These are phyloP conservation scores for Pseudoneurospora amorphoporcata DNA, from an alignment of 495 filamentous ascomycete genomes.

Conservation along the genomic window DNA sequence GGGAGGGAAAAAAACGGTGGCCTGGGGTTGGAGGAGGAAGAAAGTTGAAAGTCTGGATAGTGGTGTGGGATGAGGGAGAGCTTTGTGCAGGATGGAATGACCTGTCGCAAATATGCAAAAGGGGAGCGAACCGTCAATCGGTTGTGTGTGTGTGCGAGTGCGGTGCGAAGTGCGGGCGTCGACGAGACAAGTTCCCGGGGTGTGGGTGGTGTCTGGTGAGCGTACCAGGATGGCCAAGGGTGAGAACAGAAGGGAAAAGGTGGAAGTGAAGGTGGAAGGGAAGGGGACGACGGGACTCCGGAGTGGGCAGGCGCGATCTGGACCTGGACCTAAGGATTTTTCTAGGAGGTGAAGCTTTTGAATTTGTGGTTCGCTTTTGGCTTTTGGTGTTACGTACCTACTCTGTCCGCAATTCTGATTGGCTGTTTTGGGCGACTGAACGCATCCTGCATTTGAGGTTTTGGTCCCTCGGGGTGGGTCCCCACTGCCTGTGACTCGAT, in stretches of 20 bases:
- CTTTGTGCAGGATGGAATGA: constrained; percentile 10
- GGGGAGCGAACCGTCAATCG: not conserved
- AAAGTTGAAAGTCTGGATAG: not conserved
- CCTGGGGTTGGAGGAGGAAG: constrained; percentile 25
- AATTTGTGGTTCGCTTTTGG: not conserved
- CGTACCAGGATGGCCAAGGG: not conserved
- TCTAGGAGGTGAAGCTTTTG: not conserved
- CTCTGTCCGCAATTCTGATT: not conserved
- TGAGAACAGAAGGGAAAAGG: not conserved
- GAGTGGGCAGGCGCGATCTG: not conserved
- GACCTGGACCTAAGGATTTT: not conserved
- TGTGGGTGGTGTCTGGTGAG: constrained; percentile 6
- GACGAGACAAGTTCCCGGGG: constrained; percentile 1
- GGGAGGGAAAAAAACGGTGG: constrained; percentile 14
- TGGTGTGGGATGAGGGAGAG: constrained; percentile 16
- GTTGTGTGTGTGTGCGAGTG: not conserved
- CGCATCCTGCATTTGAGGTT: not conserved
- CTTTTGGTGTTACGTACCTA: not conserved
- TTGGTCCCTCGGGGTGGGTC: not conserved
- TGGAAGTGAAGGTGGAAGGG: not conserved
- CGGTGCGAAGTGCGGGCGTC: not conserved
- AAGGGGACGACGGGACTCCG: not conserved
- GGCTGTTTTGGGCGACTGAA: not conserved
- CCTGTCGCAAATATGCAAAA: constrained; percentile 11
- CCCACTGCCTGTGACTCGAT: not conserved